Conservation (phyloP, 192 early-diverging fungal species). For the Lobosporangium transversale region DNA sequence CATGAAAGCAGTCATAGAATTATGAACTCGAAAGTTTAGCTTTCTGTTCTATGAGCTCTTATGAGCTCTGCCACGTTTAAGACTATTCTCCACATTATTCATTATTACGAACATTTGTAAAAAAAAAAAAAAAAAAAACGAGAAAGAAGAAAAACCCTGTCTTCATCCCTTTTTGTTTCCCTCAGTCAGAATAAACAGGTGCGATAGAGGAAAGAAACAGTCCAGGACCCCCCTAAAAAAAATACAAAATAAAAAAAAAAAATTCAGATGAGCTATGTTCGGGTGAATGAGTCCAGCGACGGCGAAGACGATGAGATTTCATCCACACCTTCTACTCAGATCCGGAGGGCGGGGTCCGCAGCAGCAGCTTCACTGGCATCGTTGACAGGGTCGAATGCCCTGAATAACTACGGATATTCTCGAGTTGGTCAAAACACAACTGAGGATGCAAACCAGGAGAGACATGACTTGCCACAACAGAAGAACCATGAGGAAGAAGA, state of each 20-base stretch:
- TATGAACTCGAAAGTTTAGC: too few relatives aligned
- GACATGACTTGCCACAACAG: background rate
- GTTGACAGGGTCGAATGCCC: background rate
- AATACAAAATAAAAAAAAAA: background rate
- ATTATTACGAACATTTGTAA: background rate
- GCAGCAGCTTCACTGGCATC: slow-evolving; percentile 26
- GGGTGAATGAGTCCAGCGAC: slow-evolving; percentile 40
- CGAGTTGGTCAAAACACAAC: background rate
- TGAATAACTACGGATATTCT: slow-evolving; percentile 3
- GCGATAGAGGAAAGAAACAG: background rate
- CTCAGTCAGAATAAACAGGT: too few relatives aligned
- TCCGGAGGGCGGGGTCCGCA: slow-evolving; percentile 1
- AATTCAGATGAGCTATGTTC: slow-evolving; percentile 38
- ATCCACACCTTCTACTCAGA: background rate
- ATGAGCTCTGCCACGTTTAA: too few relatives aligned
- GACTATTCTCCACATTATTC: slow-evolving; percentile 12
- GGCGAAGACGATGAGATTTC: slow-evolving; percentile 22
- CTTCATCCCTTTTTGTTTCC: too few relatives aligned
- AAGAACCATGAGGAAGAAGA: background rate
- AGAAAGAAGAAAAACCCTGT: background rate
- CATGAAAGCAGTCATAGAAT: too few relatives aligned
- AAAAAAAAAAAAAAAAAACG: background rate
- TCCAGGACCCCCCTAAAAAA: background rate
- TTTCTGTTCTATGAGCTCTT: too few relatives aligned
- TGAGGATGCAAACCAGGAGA: slow-evolving; percentile 1